Evolutionary conservation across 2,329 filamentous ascomycete species (phyloP), one percentile per base, ranked within the genome.

Genomic region (Penicillium sp.): DNA sequence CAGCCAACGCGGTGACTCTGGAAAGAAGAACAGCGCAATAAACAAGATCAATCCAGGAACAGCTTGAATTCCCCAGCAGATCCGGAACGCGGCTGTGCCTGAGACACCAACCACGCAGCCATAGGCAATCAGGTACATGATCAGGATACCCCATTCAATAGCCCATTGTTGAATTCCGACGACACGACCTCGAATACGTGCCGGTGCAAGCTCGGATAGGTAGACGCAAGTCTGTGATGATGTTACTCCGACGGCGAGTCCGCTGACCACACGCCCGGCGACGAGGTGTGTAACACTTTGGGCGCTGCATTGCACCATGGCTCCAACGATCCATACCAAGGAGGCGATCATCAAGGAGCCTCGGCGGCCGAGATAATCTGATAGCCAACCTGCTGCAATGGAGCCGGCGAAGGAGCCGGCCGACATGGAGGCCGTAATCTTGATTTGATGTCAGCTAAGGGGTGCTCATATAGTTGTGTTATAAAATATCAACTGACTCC

Each of bases 1-100:
- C 6, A 86, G 72, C 83, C 83, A 86, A 58, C 84, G 74, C 2
- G 82, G 83, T 0, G 81, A 85, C 52, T 84, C 79, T 2, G 83
- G 83, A 42, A 85, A 78, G 67, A 85, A 83, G 24, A 79, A 76
- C 5, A 73, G 76, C 41, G 81, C 82, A 42, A 76, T 54, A 49
- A 85, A 77, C 34, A 86, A 75, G 43, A 84, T 64, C 16, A 85
- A 67, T 23, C 77, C 82, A 0, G 84, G 84, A 39, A 86, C 67
- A 52, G 83, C 83, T 60, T 87, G 84, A 5, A 84, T 74, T 38
- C 81, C 84, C 84, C 84, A 87, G 16, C 84, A 81, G 2, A 84
- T 78, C 13, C 84, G 74, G 71, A 83, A 84, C 4, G 79, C 74
- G 1, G 75, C 73, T 0, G 73, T 62, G 6, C 77, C 74, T 0